Evolutionary conservation across 176 grass and related monocot species (phyloP), one percentile per base, ranked within the genome.

Genomic region (Zoysia japonica): DNA sequence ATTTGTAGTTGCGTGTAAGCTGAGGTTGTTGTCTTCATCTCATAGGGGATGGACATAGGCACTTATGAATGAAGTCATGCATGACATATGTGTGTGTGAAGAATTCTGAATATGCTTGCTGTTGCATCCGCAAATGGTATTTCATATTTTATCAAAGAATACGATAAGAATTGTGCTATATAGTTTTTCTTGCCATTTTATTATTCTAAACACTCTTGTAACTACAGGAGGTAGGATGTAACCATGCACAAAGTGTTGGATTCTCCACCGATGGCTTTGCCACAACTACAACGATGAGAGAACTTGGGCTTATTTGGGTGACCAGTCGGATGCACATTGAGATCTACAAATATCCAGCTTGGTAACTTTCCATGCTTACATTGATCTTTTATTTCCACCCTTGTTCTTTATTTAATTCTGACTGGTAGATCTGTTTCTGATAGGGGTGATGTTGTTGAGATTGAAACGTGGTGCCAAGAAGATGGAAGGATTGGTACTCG

Each of bases 191-290:
- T 43, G 45, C 59, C 51, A 35, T 51, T 52, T 80, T 13, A 75
- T 51, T 71, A 48, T 65, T 5, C 15, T 80, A 56, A 67, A 51
- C 45, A 64, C 67, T 75, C 68, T 88, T 61, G 10, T 56, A 82
- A 82, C 16, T 85, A 61, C 86, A 99, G 96, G 96, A 99, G 84
- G 90, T 99, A 47, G 96, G 92, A 63, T 93, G 96, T 68, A 99
- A 95, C 84, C 96, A 99, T 87, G 92, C 88, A 41, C 96, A 95
- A 76, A 91, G 92, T 74, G 82, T 99, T 44, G 96, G 96, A 46
- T 99, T 95, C 79, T 99, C 96, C 73, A 99, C 90, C 13, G 88
- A 99, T 86, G 96, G 96, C 65, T 99, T 99, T n/a, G 92, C 92
- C 74, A 99, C 92, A 1, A 99, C 96, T 4, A 86, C 88, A 15